Base-by-base conservation (phyloP, 2,329 filamentous ascomycete species). In the Nigrospora oryzae region DNA sequence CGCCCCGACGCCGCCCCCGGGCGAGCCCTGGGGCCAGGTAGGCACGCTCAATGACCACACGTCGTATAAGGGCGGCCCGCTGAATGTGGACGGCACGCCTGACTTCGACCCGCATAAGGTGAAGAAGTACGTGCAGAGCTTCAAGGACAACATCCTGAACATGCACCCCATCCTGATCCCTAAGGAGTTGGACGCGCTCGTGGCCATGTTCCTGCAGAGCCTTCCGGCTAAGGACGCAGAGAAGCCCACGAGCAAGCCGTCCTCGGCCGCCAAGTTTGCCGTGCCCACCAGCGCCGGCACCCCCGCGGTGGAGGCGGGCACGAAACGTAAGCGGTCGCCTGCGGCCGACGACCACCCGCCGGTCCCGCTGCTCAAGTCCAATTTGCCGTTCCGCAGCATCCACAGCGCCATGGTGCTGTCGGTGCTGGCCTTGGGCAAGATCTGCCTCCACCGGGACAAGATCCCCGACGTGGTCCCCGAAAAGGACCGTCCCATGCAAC, bases 361-460 rank as follows among this genome's bases (percentile, higher is more conserved):
- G 7, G 45, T 49, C 38, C 55, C 42, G 40, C 60, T 55, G 37
- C 19, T 19, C 13, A 75, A 72, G 52, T 63, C 67, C 7, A 69
- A 71, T 3, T 69, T 69, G 45, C 79, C 79, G 3, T 76, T 75
- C 52, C 73, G 83, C 43, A 88, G 84, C 8, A 81, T 93, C 14
- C 77, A 82, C 43, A 95, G 87, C 53, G 89, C 89, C 0, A 74
- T 97, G 35, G 79, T 96, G 1, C 73, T 96, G 3, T 72, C 91
- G 4, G 80, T 95, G 1, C 72, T 97, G 44, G 91, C 91, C 0
- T 68, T 98, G 6, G 93, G 93, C 15, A 89, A 89, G 57, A 85
- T 97, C 12, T 91, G 87, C 55, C 61, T 71, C 10, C 64, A 75
- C 52, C 71, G 69, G 38, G 69, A 71, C 0, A 69, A 66, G 50